phyloP scores from a whole-genome alignment of 1,284 basidiomycete species.

The Melampsora abietis-canadensis region DNA sequence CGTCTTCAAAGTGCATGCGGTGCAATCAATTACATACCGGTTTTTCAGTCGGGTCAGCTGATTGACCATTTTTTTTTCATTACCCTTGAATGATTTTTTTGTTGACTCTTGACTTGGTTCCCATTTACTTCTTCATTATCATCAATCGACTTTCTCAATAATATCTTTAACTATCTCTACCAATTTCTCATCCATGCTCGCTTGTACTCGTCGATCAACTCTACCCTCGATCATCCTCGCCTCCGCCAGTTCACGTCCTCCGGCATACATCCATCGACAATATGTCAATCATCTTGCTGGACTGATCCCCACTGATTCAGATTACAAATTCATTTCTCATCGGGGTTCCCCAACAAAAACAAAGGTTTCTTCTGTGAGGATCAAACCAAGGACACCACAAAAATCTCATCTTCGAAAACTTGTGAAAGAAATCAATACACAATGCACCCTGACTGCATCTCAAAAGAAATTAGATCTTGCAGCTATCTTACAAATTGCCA shows the following conservation, averaged over 20 bases:
- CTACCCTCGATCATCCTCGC: not conserved
- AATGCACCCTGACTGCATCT: not conserved
- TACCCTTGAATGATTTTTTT: too few relatives aligned
- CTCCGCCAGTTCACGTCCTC: not conserved
- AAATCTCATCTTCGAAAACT: not conserved
- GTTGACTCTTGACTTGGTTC: too few relatives aligned
- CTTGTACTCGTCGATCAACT: not conserved
- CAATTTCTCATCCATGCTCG: not conserved
- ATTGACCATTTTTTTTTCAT: too few relatives aligned
- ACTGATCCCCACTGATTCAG: not conserved
- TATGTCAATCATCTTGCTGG: not conserved
- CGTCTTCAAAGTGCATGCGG: too few relatives aligned
- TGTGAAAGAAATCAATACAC: not conserved
- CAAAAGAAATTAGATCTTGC: slow-evolving; percentile 1
- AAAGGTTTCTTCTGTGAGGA: not conserved
- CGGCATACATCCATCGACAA: slow-evolving; percentile 5
- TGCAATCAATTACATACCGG: too few relatives aligned
- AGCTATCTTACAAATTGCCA: slow-evolving; percentile 1
- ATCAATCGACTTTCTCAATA: too few relatives aligned
- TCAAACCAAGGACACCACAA: not conserved
- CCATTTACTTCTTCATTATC: too few relatives aligned
- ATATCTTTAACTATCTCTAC: too few relatives aligned
- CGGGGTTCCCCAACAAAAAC: not conserved
- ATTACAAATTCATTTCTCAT: slow-evolving; percentile 4
- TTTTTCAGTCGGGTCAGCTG: too few relatives aligned